A percentile compares a stretch with the other conserved stretches of the same genome.
Conservation (phyloP, 768 basidiomycete species). For the Thelephora aurantiotincta region DNA sequence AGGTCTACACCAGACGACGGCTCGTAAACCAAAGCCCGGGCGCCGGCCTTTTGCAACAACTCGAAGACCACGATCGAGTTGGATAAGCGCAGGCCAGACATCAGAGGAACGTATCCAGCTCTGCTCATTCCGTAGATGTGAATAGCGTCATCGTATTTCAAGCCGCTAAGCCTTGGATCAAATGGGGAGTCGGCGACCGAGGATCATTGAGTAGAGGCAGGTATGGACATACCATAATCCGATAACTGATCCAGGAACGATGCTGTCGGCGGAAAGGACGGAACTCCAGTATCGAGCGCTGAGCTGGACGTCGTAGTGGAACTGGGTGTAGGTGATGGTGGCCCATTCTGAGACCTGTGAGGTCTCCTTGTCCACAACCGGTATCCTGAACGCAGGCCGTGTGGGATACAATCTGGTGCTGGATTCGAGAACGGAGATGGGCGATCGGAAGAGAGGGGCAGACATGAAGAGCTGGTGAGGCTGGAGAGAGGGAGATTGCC, state of each 20-base stretch:
- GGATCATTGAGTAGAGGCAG: neutral
- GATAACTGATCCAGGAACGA: constrained; percentile 40
- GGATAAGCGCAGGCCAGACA: constrained; percentile 59
- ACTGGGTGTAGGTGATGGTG: constrained; percentile 46
- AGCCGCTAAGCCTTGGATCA: constrained; percentile 50
- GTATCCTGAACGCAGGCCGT: constrained; percentile 39
- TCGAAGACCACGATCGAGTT: constrained; percentile 48
- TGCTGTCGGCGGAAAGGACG: constrained; percentile 21
- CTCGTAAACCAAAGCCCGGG: no score
- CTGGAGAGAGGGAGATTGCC: no score
- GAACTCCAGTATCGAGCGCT: no score
- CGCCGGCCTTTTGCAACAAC: no score
- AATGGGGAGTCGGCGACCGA: no score
- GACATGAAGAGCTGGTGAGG: no score
- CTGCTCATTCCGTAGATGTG: no score
- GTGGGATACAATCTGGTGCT: constrained; percentile 31
- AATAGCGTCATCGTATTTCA: no score
- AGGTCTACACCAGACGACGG: constrained; percentile 34
- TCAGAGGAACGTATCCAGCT: constrained; percentile 55
- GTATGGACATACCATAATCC: constrained; percentile 44
- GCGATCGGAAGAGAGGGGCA: constrained; percentile 19
- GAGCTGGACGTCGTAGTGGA: constrained; percentile 43
- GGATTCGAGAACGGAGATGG: constrained; percentile 45
- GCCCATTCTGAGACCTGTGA: constrained; percentile 40
- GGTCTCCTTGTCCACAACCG: no score